Percentiles rank a stretch among this genome's conserved stretches.
Evolutionary conservation across 257 asterid genomes (phyloP).

Genomic region (Solanum boliviense): DNA sequence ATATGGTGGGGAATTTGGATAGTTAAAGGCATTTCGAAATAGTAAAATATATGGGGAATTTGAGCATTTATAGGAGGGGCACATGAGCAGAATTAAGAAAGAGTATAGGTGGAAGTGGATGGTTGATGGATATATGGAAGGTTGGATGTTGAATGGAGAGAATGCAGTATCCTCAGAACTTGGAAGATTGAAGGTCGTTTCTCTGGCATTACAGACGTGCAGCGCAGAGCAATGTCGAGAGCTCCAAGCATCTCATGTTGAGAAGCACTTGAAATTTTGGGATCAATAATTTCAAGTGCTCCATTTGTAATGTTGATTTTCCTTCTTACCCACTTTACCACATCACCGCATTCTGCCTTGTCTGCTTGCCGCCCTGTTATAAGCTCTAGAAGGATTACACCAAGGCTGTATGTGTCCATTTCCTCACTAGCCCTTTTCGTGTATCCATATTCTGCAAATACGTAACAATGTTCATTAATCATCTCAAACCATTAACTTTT

Average conservation of each 20-base stretch:
- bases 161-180: constrained; percentile 43
- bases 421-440: constrained; percentile 58
- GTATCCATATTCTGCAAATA: constrained; percentile 46
- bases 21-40: too few species aligned
- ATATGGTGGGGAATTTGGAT: not conserved
- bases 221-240: constrained; percentile 47
- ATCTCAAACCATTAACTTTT: not conserved
- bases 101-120: not conserved
- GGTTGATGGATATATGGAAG: constrained; percentile 12
- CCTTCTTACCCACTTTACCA: constrained; percentile 79
- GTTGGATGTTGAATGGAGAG: constrained; percentile 24
- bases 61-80: not conserved
- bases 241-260: constrained; percentile 50
- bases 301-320: constrained; percentile 67
- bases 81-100: not conserved
- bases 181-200: constrained; percentile 70
- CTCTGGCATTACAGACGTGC: constrained; percentile 61
- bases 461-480: not conserved
- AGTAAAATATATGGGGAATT: not conserved
- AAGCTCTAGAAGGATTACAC: constrained; percentile 65
- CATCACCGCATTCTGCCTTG: constrained; percentile 24
- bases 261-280: constrained; percentile 33
- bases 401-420: constrained; percentile 59
- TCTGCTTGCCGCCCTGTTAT: constrained; percentile 63
- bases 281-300: constrained; percentile 48